These are phyloP conservation scores for Boeremia exigua DNA, from an alignment of 2,329 filamentous ascomycete species.

Conservation along the genomic window DNA sequence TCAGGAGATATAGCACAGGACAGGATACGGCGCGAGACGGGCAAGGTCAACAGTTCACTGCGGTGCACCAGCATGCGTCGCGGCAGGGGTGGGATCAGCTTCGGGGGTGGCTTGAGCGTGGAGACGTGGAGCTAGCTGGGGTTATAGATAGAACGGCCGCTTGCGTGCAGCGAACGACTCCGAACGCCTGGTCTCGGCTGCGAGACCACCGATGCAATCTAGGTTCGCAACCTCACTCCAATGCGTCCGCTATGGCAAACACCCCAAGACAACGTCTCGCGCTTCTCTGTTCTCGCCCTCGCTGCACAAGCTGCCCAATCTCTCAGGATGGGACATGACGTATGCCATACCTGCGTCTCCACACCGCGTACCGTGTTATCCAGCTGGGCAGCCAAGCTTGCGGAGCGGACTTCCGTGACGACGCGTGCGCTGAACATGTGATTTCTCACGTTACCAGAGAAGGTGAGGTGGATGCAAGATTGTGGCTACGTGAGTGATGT, in stretches of 20 bases:
- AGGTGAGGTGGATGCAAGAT: no score
- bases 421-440: neutral
- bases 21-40: neutral
- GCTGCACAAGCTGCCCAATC: neutral
- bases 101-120: slow-evolving; percentile 8
- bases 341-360: slow-evolving; percentile 7
- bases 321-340: slow-evolving; percentile 1
- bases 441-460: no score
- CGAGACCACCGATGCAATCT: neutral
- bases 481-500: no score
- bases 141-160: slow-evolving; percentile 15
- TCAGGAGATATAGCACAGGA: slow-evolving; percentile 4
- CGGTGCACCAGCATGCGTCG: slow-evolving; percentile 15
- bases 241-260: neutral
- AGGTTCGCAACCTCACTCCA: neutral
- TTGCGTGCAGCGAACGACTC: slow-evolving; percentile 19
- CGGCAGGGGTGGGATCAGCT: slow-evolving; percentile 6
- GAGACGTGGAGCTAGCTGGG: slow-evolving; percentile 11
- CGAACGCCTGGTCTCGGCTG: slow-evolving; percentile 14
- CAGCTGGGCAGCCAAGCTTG: slow-evolving; percentile 7
- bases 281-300: neutral
- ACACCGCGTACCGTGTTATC: slow-evolving; percentile 14
- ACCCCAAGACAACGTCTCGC: neutral
- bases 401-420: neutral
- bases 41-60: slow-evolving; percentile 7